phyloP scores from a whole-genome alignment of 2,329 filamentous ascomycete genomes.

The Lasiodiplodia sp. region DNA sequence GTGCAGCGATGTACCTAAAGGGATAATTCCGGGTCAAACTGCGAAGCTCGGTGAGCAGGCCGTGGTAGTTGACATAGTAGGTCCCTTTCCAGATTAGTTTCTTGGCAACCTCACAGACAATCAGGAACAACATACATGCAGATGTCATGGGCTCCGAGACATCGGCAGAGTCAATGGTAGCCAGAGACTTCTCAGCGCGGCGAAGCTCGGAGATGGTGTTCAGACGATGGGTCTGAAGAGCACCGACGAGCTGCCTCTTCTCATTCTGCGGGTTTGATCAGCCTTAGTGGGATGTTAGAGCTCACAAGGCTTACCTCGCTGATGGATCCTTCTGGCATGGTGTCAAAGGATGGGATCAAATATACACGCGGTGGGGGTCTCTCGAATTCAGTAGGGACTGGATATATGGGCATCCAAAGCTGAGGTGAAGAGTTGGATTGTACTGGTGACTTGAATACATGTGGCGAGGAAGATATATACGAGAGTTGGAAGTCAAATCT shows the following conservation, averaged over 20 bases:
- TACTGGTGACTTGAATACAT: neutral
- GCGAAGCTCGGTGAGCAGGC: constrained; percentile 73
- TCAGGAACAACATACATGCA: constrained; percentile 58
- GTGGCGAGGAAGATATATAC: neutral
- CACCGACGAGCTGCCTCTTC: constrained; percentile 66
- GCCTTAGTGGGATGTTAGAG: neutral
- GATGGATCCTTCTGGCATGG: constrained; percentile 41
- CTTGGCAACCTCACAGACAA: neutral
- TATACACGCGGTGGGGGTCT: constrained; percentile 39
- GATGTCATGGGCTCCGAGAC: constrained; percentile 72
- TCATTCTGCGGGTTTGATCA: constrained; percentile 45
- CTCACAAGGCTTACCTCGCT: constrained; percentile 36
- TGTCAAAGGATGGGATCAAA: constrained; percentile 35
- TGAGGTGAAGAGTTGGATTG: neutral
- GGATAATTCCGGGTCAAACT: constrained; percentile 72
- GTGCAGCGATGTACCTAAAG: constrained; percentile 52
- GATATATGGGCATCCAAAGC: constrained; percentile 1
- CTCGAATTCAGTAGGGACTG: constrained; percentile 16
- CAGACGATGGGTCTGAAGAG: constrained; percentile 70
- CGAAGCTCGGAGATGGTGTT: constrained; percentile 77
- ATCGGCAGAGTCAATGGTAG: constrained; percentile 63
- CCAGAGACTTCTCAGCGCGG: constrained; percentile 72
- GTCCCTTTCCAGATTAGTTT: constrained; percentile 47
- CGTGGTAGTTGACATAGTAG: constrained; percentile 74
- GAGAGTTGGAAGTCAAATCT: neutral